phyloP scores from a whole-genome alignment of 2,329 filamentous ascomycete species.

The Trichoderma atroviride region DNA sequence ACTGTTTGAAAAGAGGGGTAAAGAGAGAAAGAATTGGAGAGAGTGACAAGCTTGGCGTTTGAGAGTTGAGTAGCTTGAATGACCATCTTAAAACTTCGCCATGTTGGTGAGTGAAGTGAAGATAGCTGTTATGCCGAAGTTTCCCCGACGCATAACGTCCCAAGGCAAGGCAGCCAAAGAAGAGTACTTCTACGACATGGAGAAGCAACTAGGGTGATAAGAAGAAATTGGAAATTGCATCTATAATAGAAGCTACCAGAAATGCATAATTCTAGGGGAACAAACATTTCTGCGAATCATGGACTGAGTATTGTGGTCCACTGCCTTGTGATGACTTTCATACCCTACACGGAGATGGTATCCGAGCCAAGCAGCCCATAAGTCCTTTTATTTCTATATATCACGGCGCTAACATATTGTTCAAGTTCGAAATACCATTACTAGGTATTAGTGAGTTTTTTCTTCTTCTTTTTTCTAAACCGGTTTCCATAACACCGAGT shows the following conservation, averaged over 20 bases:
- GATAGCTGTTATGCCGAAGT: constrained; percentile 12
- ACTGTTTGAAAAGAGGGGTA: too few relatives aligned
- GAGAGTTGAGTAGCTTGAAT: not conserved
- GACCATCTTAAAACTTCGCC: constrained; percentile 4
- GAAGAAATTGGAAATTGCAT: not conserved
- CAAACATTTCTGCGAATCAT: not conserved
- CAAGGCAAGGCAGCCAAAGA: not conserved
- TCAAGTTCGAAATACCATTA: not conserved
- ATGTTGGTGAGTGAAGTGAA: not conserved
- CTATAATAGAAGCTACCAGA: not conserved
- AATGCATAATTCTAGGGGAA: not conserved
- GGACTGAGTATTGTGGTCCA: not conserved
- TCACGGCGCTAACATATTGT: not conserved
- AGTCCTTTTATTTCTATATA: not conserved
- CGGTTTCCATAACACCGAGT: too few relatives aligned
- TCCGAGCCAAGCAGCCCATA: not conserved
- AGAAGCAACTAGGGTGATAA: too few relatives aligned
- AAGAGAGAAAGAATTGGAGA: not conserved
- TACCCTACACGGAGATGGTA: not conserved
- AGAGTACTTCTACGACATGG: not conserved
- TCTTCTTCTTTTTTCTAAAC: too few relatives aligned
- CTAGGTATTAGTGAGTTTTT: not conserved
- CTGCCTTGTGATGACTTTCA: not conserved
- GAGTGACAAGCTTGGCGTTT: not conserved
- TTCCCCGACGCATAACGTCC: not conserved